Evolutionary conservation across 805 yeast species (phyloP).

Genomic region (Kluyveromyces dobzhanskii): DNA sequence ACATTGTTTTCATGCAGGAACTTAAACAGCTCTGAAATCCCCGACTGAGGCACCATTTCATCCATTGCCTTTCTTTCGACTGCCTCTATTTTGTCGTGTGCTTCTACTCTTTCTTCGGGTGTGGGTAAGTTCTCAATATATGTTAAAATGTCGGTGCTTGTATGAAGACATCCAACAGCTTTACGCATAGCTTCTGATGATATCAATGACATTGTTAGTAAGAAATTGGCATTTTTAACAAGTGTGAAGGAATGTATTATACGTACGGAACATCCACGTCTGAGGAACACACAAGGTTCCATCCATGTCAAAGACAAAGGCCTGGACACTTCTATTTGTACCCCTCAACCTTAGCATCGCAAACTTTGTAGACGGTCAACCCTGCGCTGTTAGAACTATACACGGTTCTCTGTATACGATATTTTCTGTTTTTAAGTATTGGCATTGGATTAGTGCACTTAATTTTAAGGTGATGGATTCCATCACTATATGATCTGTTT

Average conservation of each 20-base stretch:
- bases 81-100: constrained; percentile 37
- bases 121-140: constrained; percentile 38
- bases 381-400: too few species aligned
- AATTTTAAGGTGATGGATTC: too few species aligned
- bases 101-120: constrained; percentile 31
- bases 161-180: constrained; percentile 41
- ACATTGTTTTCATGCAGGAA: constrained; percentile 27
- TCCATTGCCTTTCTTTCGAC: constrained; percentile 61
- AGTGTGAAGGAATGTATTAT: too few species aligned
- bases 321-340: constrained; percentile 28
- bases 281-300: constrained; percentile 68
- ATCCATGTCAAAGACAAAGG: constrained; percentile 71
- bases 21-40: constrained; percentile 36
- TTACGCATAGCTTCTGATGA: constrained; percentile 45
- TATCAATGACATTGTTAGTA: background rate
- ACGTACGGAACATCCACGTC: constrained; percentile 41
- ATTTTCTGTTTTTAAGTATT: too few species aligned
- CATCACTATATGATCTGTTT: too few species aligned
- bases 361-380: too few species aligned
- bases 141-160: constrained; percentile 43
- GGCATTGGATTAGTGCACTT: too few species aligned
- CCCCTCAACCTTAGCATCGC: constrained; percentile 1
- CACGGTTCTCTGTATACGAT: too few species aligned
- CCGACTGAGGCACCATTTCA: constrained; percentile 44
- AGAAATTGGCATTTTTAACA: background rate